Evolutionary conservation across 257 asterid species (phyloP), one percentile per base, ranked within the genome.

Genomic region (Solanum gracilifrons): DNA sequence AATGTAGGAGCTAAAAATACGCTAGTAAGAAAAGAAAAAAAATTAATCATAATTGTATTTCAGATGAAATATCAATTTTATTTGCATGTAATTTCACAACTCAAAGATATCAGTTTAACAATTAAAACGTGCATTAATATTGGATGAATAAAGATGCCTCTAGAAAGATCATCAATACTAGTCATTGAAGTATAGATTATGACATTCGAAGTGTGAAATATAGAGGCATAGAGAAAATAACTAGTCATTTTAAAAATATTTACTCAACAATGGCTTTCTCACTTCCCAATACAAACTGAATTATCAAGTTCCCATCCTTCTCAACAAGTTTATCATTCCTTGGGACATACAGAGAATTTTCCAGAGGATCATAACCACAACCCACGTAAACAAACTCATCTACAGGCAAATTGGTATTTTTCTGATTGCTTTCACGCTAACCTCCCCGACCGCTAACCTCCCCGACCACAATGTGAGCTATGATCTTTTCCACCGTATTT

Each of bases 271-370:
- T 3, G 91, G 96, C 98, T 83, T 94, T 93, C 91, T 94, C 98
- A 86, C 96, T 91, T 27, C 95, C 96, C 92, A 94, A 83, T 39
- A 94, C 91, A 7, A 95, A 94, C 87, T 92, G 95, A 83, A 93
- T 94, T 48, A 93, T 94, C 89, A 94, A 88, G 90, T 94, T 94
- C 9, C 95, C 96, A 41, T 93, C 98, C 74, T 93, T 93, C 90
- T 94, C 16, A 46, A 46, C 13, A 46, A 46, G 20, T 46, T 5
- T 46, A 1, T 13, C 20, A 13, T 46, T 46, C 55, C 20, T 13
- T 6, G 55, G 51, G 18, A 12, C 18, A 13, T 43, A 43, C 51
- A 43, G 5, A 43, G 5, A 43, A 15, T 92, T 1, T 10, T 3
- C 91, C 66, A 93, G 94, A 82, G 93, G 92, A 87, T 92, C 94